Evolutionary conservation across 495 filamentous ascomycete genomes (phyloP).

Genomic region (Penicillium turbatum): DNA sequence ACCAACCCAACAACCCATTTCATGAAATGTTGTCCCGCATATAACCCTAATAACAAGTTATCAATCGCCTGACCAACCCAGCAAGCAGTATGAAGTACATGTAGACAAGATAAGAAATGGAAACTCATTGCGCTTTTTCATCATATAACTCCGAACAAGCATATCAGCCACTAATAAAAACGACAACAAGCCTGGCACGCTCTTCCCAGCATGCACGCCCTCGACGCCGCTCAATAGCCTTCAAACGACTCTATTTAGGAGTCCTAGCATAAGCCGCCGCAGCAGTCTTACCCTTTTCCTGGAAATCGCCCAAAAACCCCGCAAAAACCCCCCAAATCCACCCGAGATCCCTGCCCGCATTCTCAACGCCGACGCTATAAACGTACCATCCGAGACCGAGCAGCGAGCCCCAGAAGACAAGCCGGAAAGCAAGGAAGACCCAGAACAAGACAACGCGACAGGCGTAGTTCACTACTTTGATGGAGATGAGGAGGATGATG

Average conservation of each 20-base stretch:
- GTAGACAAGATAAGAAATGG: neutral
- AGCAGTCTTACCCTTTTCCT: conserved; percentile 17
- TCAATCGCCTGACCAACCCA: neutral
- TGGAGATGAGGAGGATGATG: conserved; percentile 53
- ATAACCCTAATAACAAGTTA: neutral
- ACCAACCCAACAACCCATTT: neutral
- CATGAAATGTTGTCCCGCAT: conserved; percentile 14
- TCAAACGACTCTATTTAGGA: neutral
- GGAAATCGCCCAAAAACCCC: conserved; percentile 56
- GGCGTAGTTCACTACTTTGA: conserved; percentile 64
- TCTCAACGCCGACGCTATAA: conserved; percentile 61
- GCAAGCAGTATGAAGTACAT: neutral
- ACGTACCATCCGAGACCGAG: conserved; percentile 49
- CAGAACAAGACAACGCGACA: conserved; percentile 69
- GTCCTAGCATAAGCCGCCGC: conserved; percentile 14
- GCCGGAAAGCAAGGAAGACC: conserved; percentile 54
- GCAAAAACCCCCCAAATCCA: conserved; percentile 50
- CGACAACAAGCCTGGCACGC: neutral
- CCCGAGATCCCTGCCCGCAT: conserved; percentile 53
- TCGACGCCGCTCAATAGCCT: neutral
- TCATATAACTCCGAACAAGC: neutral
- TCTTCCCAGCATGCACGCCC: neutral
- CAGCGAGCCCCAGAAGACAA: conserved; percentile 57
- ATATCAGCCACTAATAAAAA: neutral
- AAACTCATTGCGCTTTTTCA: neutral